Percentiles rank a stretch among this genome's conserved stretches.
Evolutionary conservation across 768 basidiomycete genomes (phyloP).

Genomic region (Hydnum rufescens): DNA sequence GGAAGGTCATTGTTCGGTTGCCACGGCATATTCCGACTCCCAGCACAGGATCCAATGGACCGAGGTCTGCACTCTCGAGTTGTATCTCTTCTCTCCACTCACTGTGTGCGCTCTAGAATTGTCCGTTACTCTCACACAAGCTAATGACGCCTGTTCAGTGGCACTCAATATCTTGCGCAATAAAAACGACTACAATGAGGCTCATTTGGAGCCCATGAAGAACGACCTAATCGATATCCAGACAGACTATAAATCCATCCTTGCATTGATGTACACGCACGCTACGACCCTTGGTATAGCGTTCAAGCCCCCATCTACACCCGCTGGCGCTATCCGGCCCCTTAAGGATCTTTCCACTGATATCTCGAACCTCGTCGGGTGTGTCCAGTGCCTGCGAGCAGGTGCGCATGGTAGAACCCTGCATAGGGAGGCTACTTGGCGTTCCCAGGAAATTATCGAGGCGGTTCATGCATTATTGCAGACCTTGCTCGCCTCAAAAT

Average conservation of each 20-base stretch:
- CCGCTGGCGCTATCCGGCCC: conserved; percentile 4
- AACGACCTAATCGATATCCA: too few relatives aligned
- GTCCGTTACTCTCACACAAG: neutral
- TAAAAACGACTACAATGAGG: neutral
- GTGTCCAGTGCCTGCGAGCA: neutral
- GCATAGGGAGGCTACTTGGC: conserved; percentile 9
- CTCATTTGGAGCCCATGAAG: neutral
- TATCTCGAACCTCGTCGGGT: conserved; percentile 5
- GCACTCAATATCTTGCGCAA: neutral
- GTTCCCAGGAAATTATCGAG: conserved; percentile 9
- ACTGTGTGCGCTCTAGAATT: neutral
- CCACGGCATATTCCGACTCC: too few relatives aligned
- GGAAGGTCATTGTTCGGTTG: too few relatives aligned
- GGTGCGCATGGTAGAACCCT: conserved; percentile 3
- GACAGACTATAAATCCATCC: conserved; percentile 8
- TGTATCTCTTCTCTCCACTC: too few relatives aligned
- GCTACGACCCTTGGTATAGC: conserved; percentile 8
- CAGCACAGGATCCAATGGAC: too few relatives aligned
- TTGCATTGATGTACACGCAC: conserved; percentile 9
- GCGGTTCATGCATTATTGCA: conserved; percentile 3
- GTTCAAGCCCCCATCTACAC: conserved; percentile 10
- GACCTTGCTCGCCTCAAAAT: neutral
- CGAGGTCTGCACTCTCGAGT: too few relatives aligned
- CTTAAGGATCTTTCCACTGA: conserved; percentile 6
- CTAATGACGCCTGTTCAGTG: neutral